Evolutionary conservation across 1,284 basidiomycete genomes (phyloP).

Genomic region (Porogramme epimiltina): DNA sequence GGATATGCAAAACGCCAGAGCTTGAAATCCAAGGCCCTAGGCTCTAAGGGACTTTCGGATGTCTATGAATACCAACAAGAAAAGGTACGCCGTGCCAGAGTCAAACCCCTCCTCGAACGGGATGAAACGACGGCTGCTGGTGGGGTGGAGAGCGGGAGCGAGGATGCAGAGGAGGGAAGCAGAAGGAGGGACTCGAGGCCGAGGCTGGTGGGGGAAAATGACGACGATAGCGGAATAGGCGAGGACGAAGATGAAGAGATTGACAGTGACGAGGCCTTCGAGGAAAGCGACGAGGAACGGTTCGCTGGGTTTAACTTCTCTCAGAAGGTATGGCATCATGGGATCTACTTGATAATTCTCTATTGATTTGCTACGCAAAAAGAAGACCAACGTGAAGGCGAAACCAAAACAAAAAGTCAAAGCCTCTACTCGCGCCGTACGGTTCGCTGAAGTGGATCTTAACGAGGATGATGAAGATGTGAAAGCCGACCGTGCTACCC

Average conservation of each 20-base stretch:
- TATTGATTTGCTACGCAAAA: not conserved
- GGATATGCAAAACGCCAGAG: conserved; percentile 58
- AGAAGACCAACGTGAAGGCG: conserved; percentile 9
- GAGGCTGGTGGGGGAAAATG: conserved; percentile 59
- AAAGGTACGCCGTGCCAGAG: conserved; percentile 55
- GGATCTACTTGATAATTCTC: not conserved
- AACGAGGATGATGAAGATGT: conserved; percentile 60
- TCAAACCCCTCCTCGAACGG: conserved; percentile 55
- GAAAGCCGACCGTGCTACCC: conserved; percentile 16
- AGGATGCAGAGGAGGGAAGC: conserved; percentile 35
- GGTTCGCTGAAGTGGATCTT: conserved; percentile 62
- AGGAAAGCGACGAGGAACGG: conserved; percentile 80
- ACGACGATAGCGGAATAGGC: conserved; percentile 58
- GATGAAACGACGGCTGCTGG: conserved; percentile 51
- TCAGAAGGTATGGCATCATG: conserved; percentile 46
- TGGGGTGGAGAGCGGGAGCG: conserved; percentile 38
- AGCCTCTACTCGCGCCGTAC: conserved; percentile 32
- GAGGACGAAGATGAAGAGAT: conserved; percentile 77
- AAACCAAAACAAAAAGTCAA: conserved; percentile 25
- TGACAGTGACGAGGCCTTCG: conserved; percentile 79
- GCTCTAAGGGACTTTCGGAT: conserved; percentile 37
- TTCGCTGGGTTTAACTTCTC: conserved; percentile 68
- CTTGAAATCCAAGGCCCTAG: conserved; percentile 39
- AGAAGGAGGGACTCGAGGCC: conserved; percentile 42
- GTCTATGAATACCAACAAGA: conserved; percentile 66